Conservation (phyloP, 106 monocot genomes). For the Iris macrosiphon region DNA sequence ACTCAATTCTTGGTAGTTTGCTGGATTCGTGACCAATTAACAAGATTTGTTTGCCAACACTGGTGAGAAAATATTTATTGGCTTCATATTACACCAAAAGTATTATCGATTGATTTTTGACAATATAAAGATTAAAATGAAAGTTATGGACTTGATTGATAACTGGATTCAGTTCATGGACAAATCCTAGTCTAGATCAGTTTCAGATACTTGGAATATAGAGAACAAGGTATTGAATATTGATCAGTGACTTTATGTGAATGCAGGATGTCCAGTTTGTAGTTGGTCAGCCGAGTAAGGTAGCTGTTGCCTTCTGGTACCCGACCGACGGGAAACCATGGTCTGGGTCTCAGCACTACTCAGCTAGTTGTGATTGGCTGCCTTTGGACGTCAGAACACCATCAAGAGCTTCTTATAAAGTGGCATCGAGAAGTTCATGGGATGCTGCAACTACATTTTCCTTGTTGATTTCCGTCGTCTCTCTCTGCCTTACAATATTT, state of each 20-base stretch:
- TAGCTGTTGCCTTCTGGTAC: slow-evolving; percentile 94
- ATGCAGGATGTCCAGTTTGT: slow-evolving; percentile 91
- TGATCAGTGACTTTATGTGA: neutral
- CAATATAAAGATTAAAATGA: no score
- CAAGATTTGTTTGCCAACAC: no score
- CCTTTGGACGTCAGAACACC: slow-evolving; percentile 44
- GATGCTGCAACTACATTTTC: slow-evolving; percentile 74
- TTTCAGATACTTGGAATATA: no score
- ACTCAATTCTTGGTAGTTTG: no score
- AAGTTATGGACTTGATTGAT: no score
- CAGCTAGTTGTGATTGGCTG: slow-evolving; percentile 85
- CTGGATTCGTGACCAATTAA: no score
- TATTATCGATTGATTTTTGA: no score
- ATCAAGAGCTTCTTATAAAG: slow-evolving; percentile 22
- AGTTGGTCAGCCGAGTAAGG: slow-evolving; percentile 61
- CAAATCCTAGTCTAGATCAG: no score
- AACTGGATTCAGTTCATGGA: no score
- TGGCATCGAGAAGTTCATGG: slow-evolving; percentile 35
- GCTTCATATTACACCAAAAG: no score
- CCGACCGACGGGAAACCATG: slow-evolving; percentile 66
- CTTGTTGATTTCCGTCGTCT: slow-evolving; percentile 52
- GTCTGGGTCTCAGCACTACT: slow-evolving; percentile 70
- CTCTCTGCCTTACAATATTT: slow-evolving; percentile 60
- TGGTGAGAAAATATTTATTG: no score
- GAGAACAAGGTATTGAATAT: no score